Evolutionary conservation across 805 yeast species (phyloP), one percentile per base, ranked within the genome.

Genomic region (Suhomyces canberraensis): DNA sequence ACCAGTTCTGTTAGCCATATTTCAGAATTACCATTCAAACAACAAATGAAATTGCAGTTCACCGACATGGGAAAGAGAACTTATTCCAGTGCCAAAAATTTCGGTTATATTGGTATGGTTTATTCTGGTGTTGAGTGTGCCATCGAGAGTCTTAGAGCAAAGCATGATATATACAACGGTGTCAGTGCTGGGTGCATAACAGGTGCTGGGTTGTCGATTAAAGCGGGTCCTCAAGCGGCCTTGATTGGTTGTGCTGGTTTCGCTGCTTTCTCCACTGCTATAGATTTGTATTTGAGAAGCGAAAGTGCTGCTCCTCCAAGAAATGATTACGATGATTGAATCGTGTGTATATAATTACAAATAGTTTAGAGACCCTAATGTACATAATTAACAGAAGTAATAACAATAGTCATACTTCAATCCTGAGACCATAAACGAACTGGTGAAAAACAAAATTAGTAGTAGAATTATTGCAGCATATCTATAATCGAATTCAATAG

Each of bases 191-290:
- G 98, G 2, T 93, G 97, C 64, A 69, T 91, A 25, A 93, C 98
- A 1, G 98, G 98, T 29, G 98, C 96, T 22, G 97, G 96, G 0
- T 73, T 93, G 35, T 95, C 97, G 2, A 75, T 85, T 48, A 87
- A 84, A 56, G 79, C 93, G 32, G 98, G 98, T 1, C 98, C 98
- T 1, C 89, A 82, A 51, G 95, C 95, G 19, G 93, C 96, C 0
- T 51, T 80, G 17, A 58, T 90, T 40, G 98, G 98, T 1, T 93
- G 98, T 71, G 96, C 95, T 18, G 98, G 97, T 7, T 93, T 93
- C 67, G 97, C 98, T 2, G 95, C 93, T 6, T 93, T 93, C 60
- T 83, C 95, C 38, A 81, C 88, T 3, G 95, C 95, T 5, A 78
- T 90, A 41, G 96, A 90, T 56, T 58, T 84, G 47, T 90, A 90